Conservation (phyloP, 306 rosid species). For the Cajanus cajan region DNA sequence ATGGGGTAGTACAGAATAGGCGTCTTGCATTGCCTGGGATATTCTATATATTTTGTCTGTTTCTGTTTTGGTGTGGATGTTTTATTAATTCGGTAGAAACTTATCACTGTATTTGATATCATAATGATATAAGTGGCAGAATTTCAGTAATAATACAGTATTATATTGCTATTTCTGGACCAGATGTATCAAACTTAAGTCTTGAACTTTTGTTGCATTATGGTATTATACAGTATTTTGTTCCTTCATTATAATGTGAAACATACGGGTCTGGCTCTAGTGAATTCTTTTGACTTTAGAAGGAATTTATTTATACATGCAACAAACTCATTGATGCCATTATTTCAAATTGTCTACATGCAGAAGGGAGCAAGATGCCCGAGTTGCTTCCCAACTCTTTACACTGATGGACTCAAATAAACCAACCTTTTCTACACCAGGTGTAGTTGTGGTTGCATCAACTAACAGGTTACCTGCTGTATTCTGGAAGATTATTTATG, state of each 20-base stretch:
- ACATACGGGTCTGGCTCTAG: not conserved
- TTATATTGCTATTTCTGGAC: conserved; percentile 6
- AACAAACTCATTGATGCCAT: conserved; percentile 3
- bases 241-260: conserved; percentile 25
- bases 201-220: not conserved
- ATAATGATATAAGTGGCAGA: not conserved
- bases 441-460: conserved; percentile 84
- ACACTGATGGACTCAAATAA: conserved; percentile 71
- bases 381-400: conserved; percentile 73
- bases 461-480: conserved; percentile 68
- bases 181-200: not conserved
- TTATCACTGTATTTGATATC: not conserved
- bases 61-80: not conserved
- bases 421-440: conserved; percentile 50
- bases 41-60: not conserved
- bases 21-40: not conserved
- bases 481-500: not conserved
- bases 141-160: not conserved
- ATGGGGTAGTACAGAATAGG: not conserved
- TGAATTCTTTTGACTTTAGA: not conserved
- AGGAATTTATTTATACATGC: conserved; percentile 5
- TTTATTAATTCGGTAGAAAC: not conserved
- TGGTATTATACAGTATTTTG: not conserved
- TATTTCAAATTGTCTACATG: conserved; percentile 30
- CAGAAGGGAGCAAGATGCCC: conserved; percentile 84